Conservation (phyloP, 306 rosid species). For the Gastrolobium villosum region DNA sequence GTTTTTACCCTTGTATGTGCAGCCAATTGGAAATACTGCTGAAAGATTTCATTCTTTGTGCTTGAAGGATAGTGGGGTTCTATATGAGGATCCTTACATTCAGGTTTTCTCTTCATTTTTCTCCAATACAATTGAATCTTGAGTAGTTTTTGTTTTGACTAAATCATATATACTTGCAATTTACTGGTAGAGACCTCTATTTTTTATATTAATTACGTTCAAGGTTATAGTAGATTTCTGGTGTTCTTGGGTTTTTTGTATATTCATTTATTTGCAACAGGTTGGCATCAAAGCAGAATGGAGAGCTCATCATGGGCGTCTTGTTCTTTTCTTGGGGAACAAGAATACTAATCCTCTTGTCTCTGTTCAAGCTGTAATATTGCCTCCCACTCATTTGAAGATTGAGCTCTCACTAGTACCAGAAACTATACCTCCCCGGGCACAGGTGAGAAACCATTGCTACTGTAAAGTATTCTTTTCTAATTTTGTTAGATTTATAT, state of each 20-base stretch:
- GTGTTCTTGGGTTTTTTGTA: background rate
- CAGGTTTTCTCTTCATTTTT: constrained; percentile 59
- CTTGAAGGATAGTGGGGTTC: constrained; percentile 82
- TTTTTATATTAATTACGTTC: background rate
- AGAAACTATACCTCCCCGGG: constrained; percentile 83
- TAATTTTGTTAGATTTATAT: background rate
- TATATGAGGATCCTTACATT: constrained; percentile 81
- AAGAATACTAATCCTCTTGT: constrained; percentile 72
- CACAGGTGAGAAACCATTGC: constrained; percentile 62
- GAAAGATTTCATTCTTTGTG: constrained; percentile 80
- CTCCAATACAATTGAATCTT: background rate
- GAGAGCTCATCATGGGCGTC: constrained; percentile 77
- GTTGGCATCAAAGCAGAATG: constrained; percentile 86
- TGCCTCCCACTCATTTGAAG: constrained; percentile 76
- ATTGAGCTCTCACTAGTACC: constrained; percentile 79
- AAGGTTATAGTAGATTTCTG: background rate
- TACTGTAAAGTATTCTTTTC: background rate
- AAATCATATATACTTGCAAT: background rate
- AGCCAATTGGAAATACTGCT: constrained; percentile 77
- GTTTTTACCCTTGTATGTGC: constrained; percentile 44
- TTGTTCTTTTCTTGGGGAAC: constrained; percentile 85
- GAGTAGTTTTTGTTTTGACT: background rate
- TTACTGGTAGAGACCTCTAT: background rate
- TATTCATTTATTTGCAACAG: constrained; percentile 47
- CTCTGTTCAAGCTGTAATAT: constrained; percentile 74